Evolutionary conservation across 1,284 basidiomycete genomes (phyloP).

Genomic region (Rhizopogon parksii): DNA sequence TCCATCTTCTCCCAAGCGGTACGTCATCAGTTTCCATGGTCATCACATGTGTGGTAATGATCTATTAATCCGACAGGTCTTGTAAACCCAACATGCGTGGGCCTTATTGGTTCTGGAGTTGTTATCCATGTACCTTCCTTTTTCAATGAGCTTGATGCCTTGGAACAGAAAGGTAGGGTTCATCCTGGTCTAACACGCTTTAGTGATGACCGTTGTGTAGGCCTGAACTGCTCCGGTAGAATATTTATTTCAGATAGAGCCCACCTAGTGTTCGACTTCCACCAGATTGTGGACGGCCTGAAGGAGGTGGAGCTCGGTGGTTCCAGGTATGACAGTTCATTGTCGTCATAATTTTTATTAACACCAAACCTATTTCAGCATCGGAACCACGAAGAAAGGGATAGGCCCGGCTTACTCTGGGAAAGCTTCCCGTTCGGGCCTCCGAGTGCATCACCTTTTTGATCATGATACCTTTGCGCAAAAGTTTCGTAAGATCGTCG

Average conservation of each 20-base stretch:
- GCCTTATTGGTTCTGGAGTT: constrained; percentile 90
- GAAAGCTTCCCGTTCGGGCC: constrained; percentile 93
- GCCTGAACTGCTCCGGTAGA: constrained; percentile 80
- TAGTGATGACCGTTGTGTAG: constrained; percentile 36
- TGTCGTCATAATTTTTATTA: constrained; percentile 5
- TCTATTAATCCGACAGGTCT: constrained; percentile 50
- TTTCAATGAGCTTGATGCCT: constrained; percentile 86
- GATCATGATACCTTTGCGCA: constrained; percentile 80
- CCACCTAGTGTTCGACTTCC: constrained; percentile 97
- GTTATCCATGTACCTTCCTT: constrained; percentile 95
- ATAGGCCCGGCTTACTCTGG: constrained; percentile 98
- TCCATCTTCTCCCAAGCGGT: constrained; percentile 95
- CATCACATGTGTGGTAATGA: background rate
- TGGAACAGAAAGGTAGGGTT: constrained; percentile 74
- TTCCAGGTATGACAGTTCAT: constrained; percentile 47
- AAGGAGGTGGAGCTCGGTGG: constrained; percentile 98
- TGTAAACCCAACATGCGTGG: constrained; percentile 82
- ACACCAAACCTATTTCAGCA: constrained; percentile 41
- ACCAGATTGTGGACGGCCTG: constrained; percentile 97
- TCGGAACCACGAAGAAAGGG: constrained; percentile 96
- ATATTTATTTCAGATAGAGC: constrained; percentile 94
- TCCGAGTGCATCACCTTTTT: constrained; percentile 95
- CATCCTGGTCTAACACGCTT: background rate
- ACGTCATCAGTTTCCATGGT: constrained; percentile 24
- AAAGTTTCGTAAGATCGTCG: constrained; percentile 95